Evolutionary conservation across 371 early-diverging fungal species (phyloP), one percentile per base, ranked within the genome.

Genomic region (Circinella umbellata): DNA sequence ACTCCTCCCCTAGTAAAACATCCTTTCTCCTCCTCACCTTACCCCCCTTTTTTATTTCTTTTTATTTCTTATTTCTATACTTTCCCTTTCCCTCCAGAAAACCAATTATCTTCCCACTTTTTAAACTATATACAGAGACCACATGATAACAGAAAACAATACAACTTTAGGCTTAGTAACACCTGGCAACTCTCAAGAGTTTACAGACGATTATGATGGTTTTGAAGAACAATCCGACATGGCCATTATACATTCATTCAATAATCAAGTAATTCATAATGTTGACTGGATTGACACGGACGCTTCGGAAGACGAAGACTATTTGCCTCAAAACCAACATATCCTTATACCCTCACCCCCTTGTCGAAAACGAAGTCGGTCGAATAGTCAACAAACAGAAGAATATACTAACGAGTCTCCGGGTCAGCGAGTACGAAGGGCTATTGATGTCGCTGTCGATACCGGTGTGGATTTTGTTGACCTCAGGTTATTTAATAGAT

Each of bases 401-500:
- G 42, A 9, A 42, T 6, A 42, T 9, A 42, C 1, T 42, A 42
- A 42, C 11, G 42, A 49, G 27, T 39, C 68, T 4, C 38, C 68
- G 14, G 61, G 55, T 34, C 69, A 39, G 15, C 35, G 14, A 57
- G 55, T 55, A 17, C 53, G 69, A 53, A 64, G 47, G 38, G 78
- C 76, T 0, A 81, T 88, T 35, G 84, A 87, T 65, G 72, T 74
- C 36, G 84, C 82, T 8, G 77, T 88, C 1, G 89, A 88, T 67
- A 81, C 83, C 63, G 89, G 87, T 8, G 69, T 73, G 7, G 85
- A 86, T n/a, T 71, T 74, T 39, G 82, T 86, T 14, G 86, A 88
- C 61, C 70, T 88, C 11, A 84, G 88, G 86, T 88, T 84, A 42
- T 11, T 42, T 34, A 5, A 20, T 55, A 39, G 42, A 42, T 17